These are phyloP conservation scores for Colletotrichum horii DNA, from an alignment of 2,329 filamentous ascomycete species.

Conservation along the genomic window DNA sequence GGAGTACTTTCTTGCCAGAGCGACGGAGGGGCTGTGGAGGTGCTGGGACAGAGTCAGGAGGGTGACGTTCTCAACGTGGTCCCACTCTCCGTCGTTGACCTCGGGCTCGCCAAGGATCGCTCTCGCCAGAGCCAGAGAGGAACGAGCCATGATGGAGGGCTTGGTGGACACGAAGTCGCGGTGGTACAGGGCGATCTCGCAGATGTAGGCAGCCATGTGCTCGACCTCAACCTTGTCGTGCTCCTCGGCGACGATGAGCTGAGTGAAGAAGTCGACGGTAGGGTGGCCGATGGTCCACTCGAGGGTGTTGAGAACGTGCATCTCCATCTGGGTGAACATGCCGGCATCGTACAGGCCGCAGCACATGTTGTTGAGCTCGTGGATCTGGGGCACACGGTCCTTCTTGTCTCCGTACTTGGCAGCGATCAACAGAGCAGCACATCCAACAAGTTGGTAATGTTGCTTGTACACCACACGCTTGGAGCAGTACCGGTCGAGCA, in stretches of 20 bases:
- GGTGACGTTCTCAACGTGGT: slow-evolving; percentile 72
- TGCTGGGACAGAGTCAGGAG: slow-evolving; percentile 64
- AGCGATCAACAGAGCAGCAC: slow-evolving; percentile 92
- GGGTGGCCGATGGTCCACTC: slow-evolving; percentile 97
- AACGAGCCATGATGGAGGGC: slow-evolving; percentile 88
- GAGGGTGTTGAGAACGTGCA: slow-evolving; percentile 97
- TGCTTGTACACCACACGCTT: slow-evolving; percentile 98
- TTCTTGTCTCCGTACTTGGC: slow-evolving; percentile 99
- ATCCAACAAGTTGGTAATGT: slow-evolving; percentile 97
- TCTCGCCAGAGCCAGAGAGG: slow-evolving; percentile 83
- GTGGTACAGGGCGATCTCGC: slow-evolving; percentile 94
- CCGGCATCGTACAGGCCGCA: slow-evolving; percentile 97
- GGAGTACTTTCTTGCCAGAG: slow-evolving; percentile 65
- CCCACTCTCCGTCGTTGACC: slow-evolving; percentile 78
- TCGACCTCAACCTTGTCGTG: slow-evolving; percentile 83
- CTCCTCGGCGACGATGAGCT: slow-evolving; percentile 84
- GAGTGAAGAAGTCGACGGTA: slow-evolving; percentile 92
- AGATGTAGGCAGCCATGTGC: slow-evolving; percentile 92
- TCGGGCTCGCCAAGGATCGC: slow-evolving; percentile 85
- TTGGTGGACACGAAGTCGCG: slow-evolving; percentile 94
- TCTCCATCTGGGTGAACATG: slow-evolving; percentile 99
- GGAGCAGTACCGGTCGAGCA: slow-evolving; percentile 97
- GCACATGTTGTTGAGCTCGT: slow-evolving; percentile 98
- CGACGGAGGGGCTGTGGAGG: slow-evolving; percentile 62
- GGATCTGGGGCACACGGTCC: slow-evolving; percentile 95